Evolutionary conservation across 106 monocot species (phyloP).

Genomic region (Cymbidium sinense): DNA sequence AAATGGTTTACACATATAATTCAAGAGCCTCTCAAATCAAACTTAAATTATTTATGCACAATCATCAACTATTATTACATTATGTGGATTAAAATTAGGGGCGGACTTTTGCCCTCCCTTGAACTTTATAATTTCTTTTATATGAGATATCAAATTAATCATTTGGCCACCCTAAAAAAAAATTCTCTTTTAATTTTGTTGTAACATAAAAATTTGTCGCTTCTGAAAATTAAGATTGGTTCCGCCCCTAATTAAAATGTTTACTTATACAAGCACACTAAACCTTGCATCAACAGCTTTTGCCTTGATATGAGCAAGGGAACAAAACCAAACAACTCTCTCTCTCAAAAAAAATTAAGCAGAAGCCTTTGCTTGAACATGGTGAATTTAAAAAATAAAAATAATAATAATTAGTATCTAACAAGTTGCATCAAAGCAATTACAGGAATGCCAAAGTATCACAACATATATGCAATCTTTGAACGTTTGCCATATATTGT

Average conservation of each 20-base stretch:
- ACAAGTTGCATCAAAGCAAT: no score
- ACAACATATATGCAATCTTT: no score
- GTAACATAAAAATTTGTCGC: no score
- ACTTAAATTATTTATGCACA: neutral
- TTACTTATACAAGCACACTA: neutral
- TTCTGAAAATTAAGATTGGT: no score
- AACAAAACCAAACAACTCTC: neutral
- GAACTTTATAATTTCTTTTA: no score
- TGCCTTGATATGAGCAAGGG: neutral
- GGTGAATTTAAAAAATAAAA: neutral
- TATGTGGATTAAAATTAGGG: neutral
- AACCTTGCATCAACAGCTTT: neutral
- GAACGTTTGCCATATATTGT: neutral
- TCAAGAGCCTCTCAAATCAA: neutral
- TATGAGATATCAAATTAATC: no score
- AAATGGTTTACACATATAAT: neutral
- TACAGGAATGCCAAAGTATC: no score
- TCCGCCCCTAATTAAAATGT: no score
- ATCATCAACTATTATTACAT: neutral
- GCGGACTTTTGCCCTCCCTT: no score
- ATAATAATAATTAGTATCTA: no score
- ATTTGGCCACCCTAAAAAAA: no score
- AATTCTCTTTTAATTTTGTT: no score
- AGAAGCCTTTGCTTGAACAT: neutral
- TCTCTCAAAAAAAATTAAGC: neutral